Evolutionary conservation across 1,284 basidiomycete genomes (phyloP).

Genomic region (Ustilago nuda): DNA sequence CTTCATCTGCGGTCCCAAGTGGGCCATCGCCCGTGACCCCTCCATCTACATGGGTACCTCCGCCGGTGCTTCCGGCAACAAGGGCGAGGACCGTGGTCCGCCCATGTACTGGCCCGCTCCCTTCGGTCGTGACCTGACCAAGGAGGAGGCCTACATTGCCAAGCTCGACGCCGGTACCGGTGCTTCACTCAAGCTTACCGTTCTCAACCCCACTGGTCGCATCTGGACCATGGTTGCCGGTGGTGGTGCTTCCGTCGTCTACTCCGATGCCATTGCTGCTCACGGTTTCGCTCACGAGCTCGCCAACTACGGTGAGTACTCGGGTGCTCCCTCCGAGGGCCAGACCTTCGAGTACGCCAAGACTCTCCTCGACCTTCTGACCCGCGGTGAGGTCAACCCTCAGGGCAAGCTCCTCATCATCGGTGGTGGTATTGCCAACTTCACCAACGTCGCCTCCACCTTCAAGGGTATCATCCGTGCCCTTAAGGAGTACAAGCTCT

Average conservation of each 20-base stretch:
- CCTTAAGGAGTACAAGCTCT: slow-evolving; percentile 86
- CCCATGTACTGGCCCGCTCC: slow-evolving; percentile 98
- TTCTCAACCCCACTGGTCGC: slow-evolving; percentile 91
- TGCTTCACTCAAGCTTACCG: slow-evolving; percentile 97
- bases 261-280: slow-evolving; percentile 93
- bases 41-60: slow-evolving; percentile 76
- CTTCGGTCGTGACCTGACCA: slow-evolving; percentile 97
- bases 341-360: slow-evolving; percentile 99
- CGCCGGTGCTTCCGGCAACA: slow-evolving; percentile 69
- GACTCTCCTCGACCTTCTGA: slow-evolving; percentile 97
- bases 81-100: slow-evolving; percentile 76
- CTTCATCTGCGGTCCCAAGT: slow-evolving; percentile 97
- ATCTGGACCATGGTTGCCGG: slow-evolving; percentile 99
- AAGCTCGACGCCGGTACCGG: slow-evolving; percentile 96
- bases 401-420: slow-evolving; percentile 97
- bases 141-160: slow-evolving; percentile 99
- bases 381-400: slow-evolving; percentile 73
- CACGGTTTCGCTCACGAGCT: slow-evolving; percentile 97
- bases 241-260: slow-evolving; percentile 79
- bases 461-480: slow-evolving; percentile 99
- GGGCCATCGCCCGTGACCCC: slow-evolving; percentile 95
- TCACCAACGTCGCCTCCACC: slow-evolving; percentile 98
- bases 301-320: slow-evolving; percentile 99
- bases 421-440: slow-evolving; percentile 99
- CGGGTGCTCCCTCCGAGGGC: slow-evolving; percentile 95